These are phyloP conservation scores for Solanum piurae DNA, from an alignment of 257 asterid genomes.

Conservation along the genomic window DNA sequence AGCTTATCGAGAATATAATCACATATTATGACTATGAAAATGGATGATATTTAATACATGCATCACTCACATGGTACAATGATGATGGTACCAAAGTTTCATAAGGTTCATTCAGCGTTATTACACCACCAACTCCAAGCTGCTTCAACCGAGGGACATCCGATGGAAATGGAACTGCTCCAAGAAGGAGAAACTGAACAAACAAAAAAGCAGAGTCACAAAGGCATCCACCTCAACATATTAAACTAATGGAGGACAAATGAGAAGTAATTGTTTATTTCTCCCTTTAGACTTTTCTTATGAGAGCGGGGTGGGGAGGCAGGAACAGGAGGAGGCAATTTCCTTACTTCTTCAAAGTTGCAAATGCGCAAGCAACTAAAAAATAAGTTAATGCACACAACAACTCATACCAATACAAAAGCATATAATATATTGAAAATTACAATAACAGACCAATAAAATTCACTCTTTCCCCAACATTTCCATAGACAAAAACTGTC, in stretches of 20 bases:
- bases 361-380: neutral
- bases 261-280: neutral
- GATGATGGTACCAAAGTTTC: conserved; percentile 90
- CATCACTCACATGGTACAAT: conserved; percentile 67
- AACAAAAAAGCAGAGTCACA: neutral
- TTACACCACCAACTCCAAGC: conserved; percentile 97
- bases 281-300: neutral
- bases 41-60: neutral
- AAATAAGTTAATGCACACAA: neutral
- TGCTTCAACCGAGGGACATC: conserved; percentile 79
- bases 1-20: neutral
- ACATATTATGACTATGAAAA: neutral
- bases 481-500: neutral
- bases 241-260: neutral
- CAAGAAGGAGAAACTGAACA: conserved; percentile 65
- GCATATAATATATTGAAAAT: neutral
- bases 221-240: neutral
- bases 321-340: neutral
- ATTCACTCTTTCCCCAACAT: neutral
- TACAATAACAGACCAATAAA: neutral
- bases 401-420: neutral
- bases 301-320: neutral
- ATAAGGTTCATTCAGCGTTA: conserved; percentile 82
- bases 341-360: neutral
- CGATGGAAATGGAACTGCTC: conserved; percentile 92